These are phyloP conservation scores for Xylaria sp. DNA, from an alignment of 2,329 filamentous ascomycete genomes.

Conservation along the genomic window DNA sequence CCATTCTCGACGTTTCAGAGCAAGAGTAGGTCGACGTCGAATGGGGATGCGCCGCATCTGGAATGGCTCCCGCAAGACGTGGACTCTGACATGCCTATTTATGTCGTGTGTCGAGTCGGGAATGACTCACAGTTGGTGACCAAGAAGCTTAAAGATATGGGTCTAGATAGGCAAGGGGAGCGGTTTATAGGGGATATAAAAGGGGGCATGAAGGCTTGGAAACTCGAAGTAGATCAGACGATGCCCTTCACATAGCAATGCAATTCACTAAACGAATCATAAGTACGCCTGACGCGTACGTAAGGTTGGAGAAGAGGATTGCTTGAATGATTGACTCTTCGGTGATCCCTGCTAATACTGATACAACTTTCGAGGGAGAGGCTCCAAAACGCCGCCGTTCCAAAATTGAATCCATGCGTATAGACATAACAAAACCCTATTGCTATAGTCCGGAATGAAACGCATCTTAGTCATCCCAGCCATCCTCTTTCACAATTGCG, in stretches of 20 bases:
- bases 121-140: constrained; percentile 82
- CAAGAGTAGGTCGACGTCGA: constrained; percentile 36
- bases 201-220: constrained; percentile 80
- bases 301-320: constrained; percentile 38
- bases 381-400: constrained; percentile 47
- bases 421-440: constrained; percentile 30
- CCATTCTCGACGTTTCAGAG: constrained; percentile 69
- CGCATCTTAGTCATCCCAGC: constrained; percentile 9
- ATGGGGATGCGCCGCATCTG: constrained; percentile 40
- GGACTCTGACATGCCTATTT: constrained; percentile 65
- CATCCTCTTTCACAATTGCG: background rate
- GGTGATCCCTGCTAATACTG: constrained; percentile 41
- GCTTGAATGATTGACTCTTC: constrained; percentile 45
- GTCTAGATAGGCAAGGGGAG: constrained; percentile 61
- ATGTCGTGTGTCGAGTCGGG: constrained; percentile 78
- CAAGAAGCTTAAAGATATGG: constrained; percentile 71
- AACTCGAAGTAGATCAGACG: constrained; percentile 69
- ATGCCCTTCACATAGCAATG: constrained; percentile 62
- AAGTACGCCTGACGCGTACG: background rate
- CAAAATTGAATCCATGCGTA: constrained; percentile 35
- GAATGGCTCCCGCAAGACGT: constrained; percentile 56
- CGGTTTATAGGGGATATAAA: constrained; percentile 76
- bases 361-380: constrained; percentile 47
- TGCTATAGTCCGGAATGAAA: constrained; percentile 27
- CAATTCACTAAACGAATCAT: constrained; percentile 13